Conservation (phyloP, 768 basidiomycete genomes). For the Vararia minispora region DNA sequence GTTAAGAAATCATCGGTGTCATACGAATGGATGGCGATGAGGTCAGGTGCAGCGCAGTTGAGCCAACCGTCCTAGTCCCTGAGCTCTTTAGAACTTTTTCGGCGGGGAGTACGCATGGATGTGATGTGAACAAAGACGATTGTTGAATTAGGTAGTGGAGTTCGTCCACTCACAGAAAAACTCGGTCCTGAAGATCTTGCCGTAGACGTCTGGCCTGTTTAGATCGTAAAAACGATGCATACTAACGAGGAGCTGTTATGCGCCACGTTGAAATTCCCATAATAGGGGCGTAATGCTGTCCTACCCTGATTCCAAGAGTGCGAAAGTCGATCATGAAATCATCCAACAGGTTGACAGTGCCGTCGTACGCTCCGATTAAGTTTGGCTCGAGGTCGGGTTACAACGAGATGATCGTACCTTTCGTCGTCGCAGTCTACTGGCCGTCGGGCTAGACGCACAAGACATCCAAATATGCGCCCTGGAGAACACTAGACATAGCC, state of each 20-base stretch:
- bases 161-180: slow-evolving; percentile 22
- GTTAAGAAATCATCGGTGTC: slow-evolving; percentile 21
- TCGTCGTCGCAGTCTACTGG: slow-evolving; percentile 11
- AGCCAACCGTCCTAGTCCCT: slow-evolving; percentile 18
- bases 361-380: slow-evolving; percentile 24
- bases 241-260: slow-evolving; percentile 11
- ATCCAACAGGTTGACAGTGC: slow-evolving; percentile 25
- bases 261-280: not conserved
- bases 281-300: not conserved
- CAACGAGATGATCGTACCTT: slow-evolving; percentile 18
- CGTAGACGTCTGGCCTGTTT: slow-evolving; percentile 24
- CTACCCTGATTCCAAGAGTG: slow-evolving; percentile 21
- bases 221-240: slow-evolving; percentile 25
- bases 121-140: slow-evolving; percentile 26
- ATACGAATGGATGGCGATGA: slow-evolving; percentile 28
- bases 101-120: slow-evolving; percentile 27
- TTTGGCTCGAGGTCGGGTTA: slow-evolving; percentile 25
- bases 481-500: slow-evolving; percentile 9
- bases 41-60: slow-evolving; percentile 21
- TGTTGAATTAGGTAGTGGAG: slow-evolving; percentile 23
- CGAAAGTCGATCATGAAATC: slow-evolving; percentile 29
- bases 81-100: slow-evolving; percentile 25
- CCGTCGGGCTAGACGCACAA: slow-evolving; percentile 18
- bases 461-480: slow-evolving; percentile 17
- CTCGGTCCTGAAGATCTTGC: slow-evolving; percentile 20